Evolutionary conservation across 805 yeast species (phyloP).

Genomic region (Starmera amethionina): DNA sequence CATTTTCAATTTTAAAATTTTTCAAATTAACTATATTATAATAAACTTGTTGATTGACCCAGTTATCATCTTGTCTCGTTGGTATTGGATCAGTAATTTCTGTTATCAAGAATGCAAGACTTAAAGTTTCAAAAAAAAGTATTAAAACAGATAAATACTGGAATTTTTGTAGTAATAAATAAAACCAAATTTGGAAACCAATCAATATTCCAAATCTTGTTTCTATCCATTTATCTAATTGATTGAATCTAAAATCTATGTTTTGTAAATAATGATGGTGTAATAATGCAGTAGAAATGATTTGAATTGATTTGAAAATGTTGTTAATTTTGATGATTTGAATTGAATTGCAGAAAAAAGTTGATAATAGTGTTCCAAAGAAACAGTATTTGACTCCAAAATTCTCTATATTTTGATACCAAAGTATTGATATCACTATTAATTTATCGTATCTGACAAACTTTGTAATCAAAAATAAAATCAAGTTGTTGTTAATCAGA

Average conservation of each 20-base stretch:
- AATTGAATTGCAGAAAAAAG: slow-evolving; percentile 2
- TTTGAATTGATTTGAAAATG: slow-evolving; percentile 2
- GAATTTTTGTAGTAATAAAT: slow-evolving; percentile 1
- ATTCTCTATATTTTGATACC: slow-evolving; percentile 4
- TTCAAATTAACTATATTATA: slow-evolving; percentile 6
- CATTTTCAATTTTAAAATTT: slow-evolving; percentile 2
- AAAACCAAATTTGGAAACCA: slow-evolving; percentile 12
- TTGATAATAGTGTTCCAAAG: slow-evolving; percentile 4
- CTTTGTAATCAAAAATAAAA: neutral
- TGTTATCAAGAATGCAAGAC: slow-evolving; percentile 8
- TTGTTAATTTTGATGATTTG: slow-evolving; percentile 2
- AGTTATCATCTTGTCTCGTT: slow-evolving; percentile 8
- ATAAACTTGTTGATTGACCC: slow-evolving; percentile 9
- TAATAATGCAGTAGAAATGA: slow-evolving; percentile 6
- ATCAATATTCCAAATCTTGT: slow-evolving; percentile 9
- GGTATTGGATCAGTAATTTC: slow-evolving; percentile 11
- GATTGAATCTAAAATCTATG: slow-evolving; percentile 4
- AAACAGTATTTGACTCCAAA: slow-evolving; percentile 4
- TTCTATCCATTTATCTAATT: slow-evolving; percentile 11
- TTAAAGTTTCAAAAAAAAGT: slow-evolving; percentile 9
- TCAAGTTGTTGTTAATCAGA: too few relatives aligned
- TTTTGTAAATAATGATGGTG: slow-evolving; percentile 10
- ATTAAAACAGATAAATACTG: slow-evolving; percentile 5
- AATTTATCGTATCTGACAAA: neutral
- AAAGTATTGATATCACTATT: slow-evolving; percentile 3